Evolutionary conservation across 1,284 basidiomycete species (phyloP), one percentile per base, ranked within the genome.

Genomic region (Ceratorhiza oryzae-sativae): DNA sequence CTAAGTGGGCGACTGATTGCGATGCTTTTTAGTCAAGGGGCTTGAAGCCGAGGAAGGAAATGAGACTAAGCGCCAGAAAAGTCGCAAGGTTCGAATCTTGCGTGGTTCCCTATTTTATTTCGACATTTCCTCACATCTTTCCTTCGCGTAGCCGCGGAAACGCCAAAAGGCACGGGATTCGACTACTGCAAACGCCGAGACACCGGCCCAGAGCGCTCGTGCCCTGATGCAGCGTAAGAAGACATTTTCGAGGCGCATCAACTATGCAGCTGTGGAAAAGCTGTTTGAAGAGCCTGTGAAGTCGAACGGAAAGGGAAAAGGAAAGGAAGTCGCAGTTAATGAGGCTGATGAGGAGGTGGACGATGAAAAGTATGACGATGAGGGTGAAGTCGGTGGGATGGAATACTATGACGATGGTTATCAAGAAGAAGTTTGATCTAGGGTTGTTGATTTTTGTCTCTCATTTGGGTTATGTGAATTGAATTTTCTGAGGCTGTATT

Each of bases 161-260:
- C 76, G 76, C 42, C 84, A 83, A 74, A 90, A 89, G 77, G 90
- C 91, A 23, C 85, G 90, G 45, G 92, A 94, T 73, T 86, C 89
- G 15, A 85, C 88, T 0, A 91, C 87, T 3, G 87, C 92, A 0
- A 86, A 87, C 55, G 92, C 90, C 18, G 87, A 83, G 55, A 92
- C 91, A 1, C 87, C 90, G 0, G 92, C 90, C 1, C 93, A 95
- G 76, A 89, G 92, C 2, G 91, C 94, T 39, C 86, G 86, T 27
- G 91, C 90, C 72, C 84, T 95, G 42, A 83, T 95, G 76, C 90
- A 91, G 83, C 92, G 92, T 80, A 92, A 90, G 27, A 92, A 88
- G 79, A 80, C 80, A 68, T 93, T 94, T 80, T 93, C 91, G 81
- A 92, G 92, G 77, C 87, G 93, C 63, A 95, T 95, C 80, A 95